Conservation (phyloP, 2,329 filamentous ascomycete species). For the Botryotinia convoluta region DNA sequence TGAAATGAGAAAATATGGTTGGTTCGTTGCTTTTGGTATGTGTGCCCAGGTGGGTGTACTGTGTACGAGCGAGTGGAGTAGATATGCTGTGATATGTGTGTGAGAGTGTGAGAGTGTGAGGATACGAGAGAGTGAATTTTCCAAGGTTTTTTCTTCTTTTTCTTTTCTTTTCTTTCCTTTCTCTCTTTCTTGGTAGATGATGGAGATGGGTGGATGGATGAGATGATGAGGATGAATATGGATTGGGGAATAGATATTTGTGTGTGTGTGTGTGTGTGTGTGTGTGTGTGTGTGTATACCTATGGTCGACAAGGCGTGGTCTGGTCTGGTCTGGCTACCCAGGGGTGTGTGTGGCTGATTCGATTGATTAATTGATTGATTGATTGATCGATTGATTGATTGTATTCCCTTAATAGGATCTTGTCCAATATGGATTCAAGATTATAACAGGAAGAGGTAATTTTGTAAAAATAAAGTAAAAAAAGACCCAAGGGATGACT, state of each 20-base stretch:
- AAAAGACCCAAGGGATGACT: not conserved
- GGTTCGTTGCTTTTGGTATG: constrained; percentile 13
- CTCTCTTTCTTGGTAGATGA: not conserved
- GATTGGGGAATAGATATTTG: not conserved
- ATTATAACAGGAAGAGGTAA: not conserved
- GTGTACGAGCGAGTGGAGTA: not conserved
- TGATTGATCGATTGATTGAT: not conserved
- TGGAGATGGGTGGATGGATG: not conserved
- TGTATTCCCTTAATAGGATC: not conserved
- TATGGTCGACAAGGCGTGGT: not conserved
- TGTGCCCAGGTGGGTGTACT: not conserved
- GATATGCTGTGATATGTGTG: not conserved
- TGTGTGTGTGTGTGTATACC: not conserved
- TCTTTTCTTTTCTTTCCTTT: not conserved
- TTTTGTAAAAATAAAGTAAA: not conserved
- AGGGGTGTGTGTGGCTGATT: not conserved
- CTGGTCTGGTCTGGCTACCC: not conserved
- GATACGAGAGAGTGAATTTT: not conserved
- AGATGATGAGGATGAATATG: not conserved
- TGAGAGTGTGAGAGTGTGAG: not conserved
- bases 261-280: not conserved
- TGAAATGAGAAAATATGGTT: constrained; percentile 14
- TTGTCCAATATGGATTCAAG: not conserved
- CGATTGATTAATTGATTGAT: not conserved
- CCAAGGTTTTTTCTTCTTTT: not conserved